Conservation (phyloP, 129 eudicot genomes). For the Lonicera japonica region DNA sequence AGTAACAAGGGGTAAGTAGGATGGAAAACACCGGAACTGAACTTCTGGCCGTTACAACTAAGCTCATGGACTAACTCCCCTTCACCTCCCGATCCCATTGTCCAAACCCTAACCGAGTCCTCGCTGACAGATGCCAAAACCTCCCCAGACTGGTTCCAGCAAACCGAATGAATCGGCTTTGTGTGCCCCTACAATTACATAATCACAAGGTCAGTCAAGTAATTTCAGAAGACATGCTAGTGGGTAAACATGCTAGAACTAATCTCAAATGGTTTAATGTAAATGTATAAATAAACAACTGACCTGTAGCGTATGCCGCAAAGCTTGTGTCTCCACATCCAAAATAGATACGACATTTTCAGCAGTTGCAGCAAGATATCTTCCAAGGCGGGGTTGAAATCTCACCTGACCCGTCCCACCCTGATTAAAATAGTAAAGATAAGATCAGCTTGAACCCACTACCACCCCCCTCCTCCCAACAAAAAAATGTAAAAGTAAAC, state of each 20-base stretch:
- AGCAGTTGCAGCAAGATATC: constrained; percentile 63
- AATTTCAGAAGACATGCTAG: background rate
- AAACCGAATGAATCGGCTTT: constrained; percentile 42
- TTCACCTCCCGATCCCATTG: constrained; percentile 43
- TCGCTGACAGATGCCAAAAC: constrained; percentile 59
- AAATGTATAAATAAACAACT: background rate
- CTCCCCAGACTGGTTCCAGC: constrained; percentile 64
- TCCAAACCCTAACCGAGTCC: constrained; percentile 61
- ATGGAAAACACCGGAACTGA: constrained; percentile 59
- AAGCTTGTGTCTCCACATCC: constrained; percentile 54
- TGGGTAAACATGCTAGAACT: background rate
- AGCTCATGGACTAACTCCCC: constrained; percentile 53
- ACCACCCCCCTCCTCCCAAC: background rate
- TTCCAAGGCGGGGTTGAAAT: constrained; percentile 59
- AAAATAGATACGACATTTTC: constrained; percentile 52
- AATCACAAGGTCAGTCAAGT: background rate
- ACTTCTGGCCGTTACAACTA: constrained; percentile 49
- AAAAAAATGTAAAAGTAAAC: no score
- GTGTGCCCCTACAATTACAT: constrained; percentile 40
- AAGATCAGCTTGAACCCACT: background rate
- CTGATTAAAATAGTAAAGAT: constrained; percentile 16
- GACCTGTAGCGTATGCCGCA: constrained; percentile 45
- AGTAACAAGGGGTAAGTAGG: constrained; percentile 41
- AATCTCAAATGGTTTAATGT: no score
- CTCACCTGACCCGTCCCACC: constrained; percentile 54